These are phyloP conservation scores for Candida sanyaensis DNA, from an alignment of 1,139 yeast genomes.

Conservation along the genomic window DNA sequence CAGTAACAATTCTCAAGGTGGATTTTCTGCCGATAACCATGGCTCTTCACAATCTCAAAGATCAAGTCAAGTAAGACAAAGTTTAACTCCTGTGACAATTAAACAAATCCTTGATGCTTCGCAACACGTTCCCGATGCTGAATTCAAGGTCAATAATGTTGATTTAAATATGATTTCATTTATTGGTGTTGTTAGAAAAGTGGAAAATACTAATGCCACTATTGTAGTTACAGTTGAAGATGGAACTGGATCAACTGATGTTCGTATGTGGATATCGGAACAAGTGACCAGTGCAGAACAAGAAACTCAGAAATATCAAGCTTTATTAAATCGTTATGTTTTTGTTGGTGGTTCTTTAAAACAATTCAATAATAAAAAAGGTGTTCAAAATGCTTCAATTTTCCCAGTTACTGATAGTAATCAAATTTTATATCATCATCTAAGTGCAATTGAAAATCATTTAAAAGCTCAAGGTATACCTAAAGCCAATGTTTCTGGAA, in stretches of 20 bases:
- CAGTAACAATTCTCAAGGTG: slow-evolving; percentile 31
- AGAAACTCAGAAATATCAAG: slow-evolving; percentile 34
- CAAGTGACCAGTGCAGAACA: slow-evolving; percentile 37
- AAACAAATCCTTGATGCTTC: slow-evolving; percentile 72
- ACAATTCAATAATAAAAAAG: slow-evolving; percentile 67
- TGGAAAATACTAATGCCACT: slow-evolving; percentile 56
- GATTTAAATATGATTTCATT: slow-evolving; percentile 62
- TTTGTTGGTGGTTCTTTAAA: slow-evolving; percentile 72
- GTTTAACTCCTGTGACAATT: slow-evolving; percentile 80
- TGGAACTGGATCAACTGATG: slow-evolving; percentile 77
- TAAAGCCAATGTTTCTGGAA: slow-evolving; percentile 2
- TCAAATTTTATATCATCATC: slow-evolving; percentile 73
- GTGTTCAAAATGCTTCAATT: slow-evolving; percentile 65
- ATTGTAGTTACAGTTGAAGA: slow-evolving; percentile 70
- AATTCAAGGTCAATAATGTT: slow-evolving; percentile 65
- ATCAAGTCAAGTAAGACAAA: slow-evolving; percentile 33
- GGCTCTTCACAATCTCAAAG: slow-evolving; percentile 23
- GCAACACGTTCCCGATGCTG: slow-evolving; percentile 72
- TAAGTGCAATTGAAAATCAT: slow-evolving; percentile 70
- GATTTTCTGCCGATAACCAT: slow-evolving; percentile 31
- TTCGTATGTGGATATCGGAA: slow-evolving; percentile 71
- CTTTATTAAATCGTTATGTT: slow-evolving; percentile 52
- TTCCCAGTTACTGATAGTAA: slow-evolving; percentile 67
- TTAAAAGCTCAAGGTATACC: slow-evolving; percentile 49
- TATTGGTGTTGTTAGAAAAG: slow-evolving; percentile 65